Evolutionary conservation across 257 asterid species (phyloP), one percentile per base, ranked within the genome.

Genomic region (Schizonepeta tenuifolia): DNA sequence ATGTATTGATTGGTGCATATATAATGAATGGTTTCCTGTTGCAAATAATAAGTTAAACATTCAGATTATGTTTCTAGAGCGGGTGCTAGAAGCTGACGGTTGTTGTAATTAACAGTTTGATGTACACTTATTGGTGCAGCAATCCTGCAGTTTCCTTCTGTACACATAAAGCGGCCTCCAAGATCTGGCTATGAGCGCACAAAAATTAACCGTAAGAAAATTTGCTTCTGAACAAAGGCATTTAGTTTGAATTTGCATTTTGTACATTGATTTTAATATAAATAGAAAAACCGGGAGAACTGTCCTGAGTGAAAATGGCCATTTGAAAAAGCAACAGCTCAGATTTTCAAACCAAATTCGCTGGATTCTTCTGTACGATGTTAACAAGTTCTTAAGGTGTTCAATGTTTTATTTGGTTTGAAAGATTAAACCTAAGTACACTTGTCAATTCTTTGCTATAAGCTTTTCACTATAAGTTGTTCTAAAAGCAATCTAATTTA

Each of bases 131-230:
- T 78, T 78, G 79, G 71, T 84, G 91, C 96, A 95, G 99, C 96
- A 81, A 95, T 95, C 76, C 86, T 95, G 91, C 99, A 90, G 88
- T 83, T 85, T 79, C 98, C 99, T 57, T 80, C 87, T 47, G 86
- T 72, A 72, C 96, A 92, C 88, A 95, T 90, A 89, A 88, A 86
- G 72, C 76, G 67, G 65, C 97, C 96, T 59, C 84, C 95, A 21
- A 89, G 76, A 82, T 81, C 94, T 79, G 98, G 97, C 77, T 95
- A 86, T 75, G 82, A 75, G 12, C 98, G 97, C 76, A 92, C 89
- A 70, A 92, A 84, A 86, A 83, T 95, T 63, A 90, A 85, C 78
- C 87, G 99, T 95, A 92, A 86, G 97, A 59, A 57, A 60, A 40
- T 68, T 62, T 44, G 22, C 13, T 9, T 43, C 26, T 36, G 13